Percentiles rank a stretch among this genome's conserved stretches.
Evolutionary conservation across 257 asterid species (phyloP).

Genomic region (Rubia yunnanensis): DNA sequence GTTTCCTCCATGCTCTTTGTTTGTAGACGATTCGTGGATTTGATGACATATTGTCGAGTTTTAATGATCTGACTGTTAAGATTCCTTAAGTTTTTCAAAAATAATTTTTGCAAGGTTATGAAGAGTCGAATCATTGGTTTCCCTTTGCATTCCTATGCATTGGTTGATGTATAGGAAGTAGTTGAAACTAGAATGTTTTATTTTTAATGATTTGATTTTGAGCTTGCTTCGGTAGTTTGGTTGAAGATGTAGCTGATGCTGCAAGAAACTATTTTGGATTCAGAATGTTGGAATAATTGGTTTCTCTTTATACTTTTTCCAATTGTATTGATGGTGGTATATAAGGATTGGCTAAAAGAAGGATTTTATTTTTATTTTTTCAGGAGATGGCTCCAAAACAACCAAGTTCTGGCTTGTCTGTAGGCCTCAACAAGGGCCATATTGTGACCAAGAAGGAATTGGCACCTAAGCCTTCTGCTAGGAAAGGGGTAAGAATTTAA

Average conservation of each 20-base stretch:
- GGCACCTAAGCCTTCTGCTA: conserved; percentile 46
- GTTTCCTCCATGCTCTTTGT: neutral
- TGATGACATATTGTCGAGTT: neutral
- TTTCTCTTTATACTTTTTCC: neutral
- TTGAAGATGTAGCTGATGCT: neutral
- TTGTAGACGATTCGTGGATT: neutral
- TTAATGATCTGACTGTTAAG: neutral
- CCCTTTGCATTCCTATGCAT: neutral
- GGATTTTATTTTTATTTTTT: neutral
- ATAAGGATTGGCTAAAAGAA: neutral
- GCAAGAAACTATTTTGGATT: neutral
- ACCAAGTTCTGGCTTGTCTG: conserved; percentile 41
- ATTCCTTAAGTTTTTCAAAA: too few species aligned
- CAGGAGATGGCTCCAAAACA: conserved; percentile 46
- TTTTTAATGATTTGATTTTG: neutral
- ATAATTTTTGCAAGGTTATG: neutral
- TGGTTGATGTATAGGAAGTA: neutral
- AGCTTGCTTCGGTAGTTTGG: neutral
- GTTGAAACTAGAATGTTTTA: neutral
- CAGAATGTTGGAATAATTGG: neutral
- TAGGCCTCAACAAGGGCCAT: conserved; percentile 53
- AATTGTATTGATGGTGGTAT: neutral
- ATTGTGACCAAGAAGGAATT: conserved; percentile 44
- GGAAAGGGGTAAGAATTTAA: conserved; percentile 36
- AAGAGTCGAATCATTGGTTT: neutral